Evolutionary conservation across 2,329 filamentous ascomycete genomes (phyloP).

Genomic region (Pseudogymnoascus sp.): DNA sequence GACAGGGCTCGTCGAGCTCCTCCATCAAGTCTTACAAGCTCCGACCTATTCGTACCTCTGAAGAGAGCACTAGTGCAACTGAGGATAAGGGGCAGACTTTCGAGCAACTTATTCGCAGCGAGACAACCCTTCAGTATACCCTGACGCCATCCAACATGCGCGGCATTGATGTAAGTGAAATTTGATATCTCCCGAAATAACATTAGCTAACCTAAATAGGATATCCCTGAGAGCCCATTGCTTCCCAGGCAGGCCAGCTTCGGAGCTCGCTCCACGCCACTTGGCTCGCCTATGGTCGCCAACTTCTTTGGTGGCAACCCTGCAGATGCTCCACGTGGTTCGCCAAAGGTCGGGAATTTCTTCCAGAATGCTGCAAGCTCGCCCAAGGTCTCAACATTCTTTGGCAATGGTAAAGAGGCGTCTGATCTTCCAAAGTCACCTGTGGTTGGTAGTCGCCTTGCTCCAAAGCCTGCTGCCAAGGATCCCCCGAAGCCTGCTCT

Average conservation of each 20-base stretch:
- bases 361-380: background rate
- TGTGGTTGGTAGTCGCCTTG: background rate
- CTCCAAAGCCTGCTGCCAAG: background rate
- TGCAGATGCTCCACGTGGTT: background rate
- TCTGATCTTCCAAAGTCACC: background rate
- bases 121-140: slow-evolving; percentile 75
- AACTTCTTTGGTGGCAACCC: background rate
- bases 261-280: background rate
- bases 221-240: background rate
- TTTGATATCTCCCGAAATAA: background rate
- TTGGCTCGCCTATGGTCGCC: background rate
- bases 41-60: slow-evolving; percentile 47
- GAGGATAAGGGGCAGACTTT: slow-evolving; percentile 60
- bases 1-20: slow-evolving; percentile 37
- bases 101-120: slow-evolving; percentile 72
- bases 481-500: slow-evolving; percentile 13
- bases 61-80: slow-evolving; percentile 39
- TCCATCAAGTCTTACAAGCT: slow-evolving; percentile 36
- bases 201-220: background rate
- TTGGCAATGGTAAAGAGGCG: background rate
- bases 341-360: background rate
- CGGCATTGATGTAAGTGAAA: slow-evolving; percentile 58
- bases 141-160: slow-evolving; percentile 73
- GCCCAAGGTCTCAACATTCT: background rate
- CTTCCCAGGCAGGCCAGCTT: background rate